Evolutionary conservation across 208 protist species (phyloP).

Genomic region (Trypanosoma theileri): DNA sequence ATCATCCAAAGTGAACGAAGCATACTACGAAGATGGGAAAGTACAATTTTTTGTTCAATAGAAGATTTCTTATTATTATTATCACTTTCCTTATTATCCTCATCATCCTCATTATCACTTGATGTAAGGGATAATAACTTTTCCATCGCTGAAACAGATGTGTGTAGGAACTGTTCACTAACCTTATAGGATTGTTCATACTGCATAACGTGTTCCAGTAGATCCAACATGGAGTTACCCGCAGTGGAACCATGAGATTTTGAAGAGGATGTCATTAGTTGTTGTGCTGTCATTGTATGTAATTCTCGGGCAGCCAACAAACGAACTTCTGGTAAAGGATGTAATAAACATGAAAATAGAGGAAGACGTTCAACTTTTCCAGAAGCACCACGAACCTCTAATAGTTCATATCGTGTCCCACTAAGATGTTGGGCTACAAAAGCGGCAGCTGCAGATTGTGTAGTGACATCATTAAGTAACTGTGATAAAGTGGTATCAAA

Average conservation of each 20-base stretch:
- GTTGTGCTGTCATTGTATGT: slow-evolving; percentile 40
- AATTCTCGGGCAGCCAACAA: slow-evolving; percentile 50
- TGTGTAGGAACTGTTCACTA: slow-evolving; percentile 25
- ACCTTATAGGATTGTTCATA: slow-evolving; percentile 33
- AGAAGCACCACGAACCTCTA: slow-evolving; percentile 40
- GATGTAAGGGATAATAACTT: slow-evolving; percentile 14
- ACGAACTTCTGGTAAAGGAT: slow-evolving; percentile 67
- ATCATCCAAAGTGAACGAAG: slow-evolving; percentile 35
- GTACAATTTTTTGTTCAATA: not conserved
- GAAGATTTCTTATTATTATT: not conserved
- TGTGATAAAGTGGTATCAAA: slow-evolving; percentile 72
- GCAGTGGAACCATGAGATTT: not conserved
- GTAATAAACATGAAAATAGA: slow-evolving; percentile 79
- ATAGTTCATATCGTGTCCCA: slow-evolving; percentile 72
- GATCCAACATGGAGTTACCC: slow-evolving; percentile 47
- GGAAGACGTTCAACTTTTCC: slow-evolving; percentile 51
- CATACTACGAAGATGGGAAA: slow-evolving; percentile 24
- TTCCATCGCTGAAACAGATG: slow-evolving; percentile 14
- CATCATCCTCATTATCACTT: slow-evolving; percentile 5
- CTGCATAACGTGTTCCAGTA: slow-evolving; percentile 46
- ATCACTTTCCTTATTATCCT: slow-evolving; percentile 5
- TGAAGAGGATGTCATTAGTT: slow-evolving; percentile 37
- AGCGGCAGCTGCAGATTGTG: slow-evolving; percentile 31
- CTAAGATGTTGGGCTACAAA: slow-evolving; percentile 75
- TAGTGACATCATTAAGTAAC: slow-evolving; percentile 41